Evolutionary conservation across 805 yeast species (phyloP).

Genomic region (Barnettozyma vustinii): DNA sequence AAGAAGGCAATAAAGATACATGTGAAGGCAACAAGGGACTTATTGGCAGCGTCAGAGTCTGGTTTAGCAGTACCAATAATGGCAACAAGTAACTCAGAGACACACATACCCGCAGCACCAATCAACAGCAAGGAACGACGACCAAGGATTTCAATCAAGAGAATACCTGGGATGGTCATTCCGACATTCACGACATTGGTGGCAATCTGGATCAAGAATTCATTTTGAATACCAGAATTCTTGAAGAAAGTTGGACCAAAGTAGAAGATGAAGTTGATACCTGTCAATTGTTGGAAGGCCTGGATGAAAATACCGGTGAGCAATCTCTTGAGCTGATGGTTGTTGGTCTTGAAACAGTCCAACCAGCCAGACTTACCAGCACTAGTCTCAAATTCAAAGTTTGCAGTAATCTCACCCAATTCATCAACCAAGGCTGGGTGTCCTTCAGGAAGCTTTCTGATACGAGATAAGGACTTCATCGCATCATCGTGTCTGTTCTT

Average conservation of each 20-base stretch:
- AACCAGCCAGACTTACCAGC: constrained; percentile 24
- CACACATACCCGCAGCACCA: constrained; percentile 61
- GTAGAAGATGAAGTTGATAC: constrained; percentile 68
- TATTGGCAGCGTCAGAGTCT: constrained; percentile 31
- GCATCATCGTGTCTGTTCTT: constrained; percentile 55
- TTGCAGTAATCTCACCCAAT: constrained; percentile 43
- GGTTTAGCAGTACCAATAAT: constrained; percentile 30
- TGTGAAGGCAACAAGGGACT: constrained; percentile 46
- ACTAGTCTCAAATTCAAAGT: constrained; percentile 39
- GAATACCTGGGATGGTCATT: constrained; percentile 51
- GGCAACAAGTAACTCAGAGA: constrained; percentile 60
- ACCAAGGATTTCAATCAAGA: constrained; percentile 53
- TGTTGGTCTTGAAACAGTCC: constrained; percentile 32
- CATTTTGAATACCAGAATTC: constrained; percentile 43
- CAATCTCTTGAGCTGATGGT: constrained; percentile 39
- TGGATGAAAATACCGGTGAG: constrained; percentile 39
- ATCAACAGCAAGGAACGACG: constrained; percentile 55
- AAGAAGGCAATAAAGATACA: constrained; percentile 66
- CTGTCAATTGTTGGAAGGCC: constrained; percentile 62
- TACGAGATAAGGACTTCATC: constrained; percentile 44
- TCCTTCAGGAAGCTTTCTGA: constrained; percentile 44
- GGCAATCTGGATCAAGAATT: constrained; percentile 38
- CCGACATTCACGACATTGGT: constrained; percentile 42
- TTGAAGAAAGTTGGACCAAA: constrained; percentile 61
- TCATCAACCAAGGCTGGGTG: constrained; percentile 41